Conservation (phyloP, 2,329 filamentous ascomycete genomes). For the Thermoascus crustaceus region DNA sequence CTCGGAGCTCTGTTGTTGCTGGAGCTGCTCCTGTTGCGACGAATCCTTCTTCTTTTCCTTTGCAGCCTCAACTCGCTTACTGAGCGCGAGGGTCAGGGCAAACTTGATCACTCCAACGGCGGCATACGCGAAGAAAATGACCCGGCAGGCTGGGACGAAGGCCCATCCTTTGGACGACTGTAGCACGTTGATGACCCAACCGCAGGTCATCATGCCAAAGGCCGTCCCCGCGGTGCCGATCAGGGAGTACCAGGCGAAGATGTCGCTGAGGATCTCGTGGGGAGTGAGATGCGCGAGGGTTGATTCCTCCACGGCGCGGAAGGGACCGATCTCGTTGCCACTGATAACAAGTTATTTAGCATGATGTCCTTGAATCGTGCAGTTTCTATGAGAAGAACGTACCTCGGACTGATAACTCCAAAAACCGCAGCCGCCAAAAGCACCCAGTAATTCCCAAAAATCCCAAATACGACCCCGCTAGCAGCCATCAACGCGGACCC, state of each 20-base stretch:
- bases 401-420: constrained; percentile 53
- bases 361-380: not conserved
- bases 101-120: constrained; percentile 51
- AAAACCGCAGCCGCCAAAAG: constrained; percentile 51
- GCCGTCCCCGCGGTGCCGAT: constrained; percentile 53
- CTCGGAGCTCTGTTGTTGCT: constrained; percentile 18
- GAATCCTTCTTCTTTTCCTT: constrained; percentile 18
- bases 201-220: constrained; percentile 50
- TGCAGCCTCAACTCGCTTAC: constrained; percentile 37
- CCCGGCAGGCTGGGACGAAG: constrained; percentile 43
- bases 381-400: constrained; percentile 9
- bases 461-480: constrained; percentile 48
- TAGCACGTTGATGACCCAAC: constrained; percentile 51
- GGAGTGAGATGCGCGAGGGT: constrained; percentile 54
- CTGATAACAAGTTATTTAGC: constrained; percentile 14
- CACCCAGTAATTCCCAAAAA: constrained; percentile 52
- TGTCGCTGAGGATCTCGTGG: constrained; percentile 48
- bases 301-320: constrained; percentile 59
- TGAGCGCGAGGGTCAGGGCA: constrained; percentile 44
- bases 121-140: constrained; percentile 52
- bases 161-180: constrained; percentile 37
- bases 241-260: constrained; percentile 55
- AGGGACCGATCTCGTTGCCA: constrained; percentile 60
- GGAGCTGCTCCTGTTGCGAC: constrained; percentile 8
- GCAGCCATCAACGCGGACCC: constrained; percentile 50